These are phyloP conservation scores for Mycena kentingensis DNA, from an alignment of 768 basidiomycete genomes.

Conservation along the genomic window DNA sequence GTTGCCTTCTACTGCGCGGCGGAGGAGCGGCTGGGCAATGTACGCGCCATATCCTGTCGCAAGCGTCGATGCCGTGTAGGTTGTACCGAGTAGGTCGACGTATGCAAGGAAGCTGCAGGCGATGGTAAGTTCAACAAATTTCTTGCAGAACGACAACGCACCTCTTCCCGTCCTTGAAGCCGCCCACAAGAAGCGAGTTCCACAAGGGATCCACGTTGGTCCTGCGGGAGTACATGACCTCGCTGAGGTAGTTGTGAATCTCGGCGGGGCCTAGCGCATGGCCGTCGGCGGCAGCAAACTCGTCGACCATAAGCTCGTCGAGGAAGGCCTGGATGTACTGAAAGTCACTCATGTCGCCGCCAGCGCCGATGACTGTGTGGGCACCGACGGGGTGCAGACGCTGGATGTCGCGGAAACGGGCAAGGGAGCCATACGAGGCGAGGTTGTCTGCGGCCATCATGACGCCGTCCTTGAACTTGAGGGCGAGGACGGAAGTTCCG, in stretches of 20 bases:
- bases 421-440: slow-evolving; percentile 95
- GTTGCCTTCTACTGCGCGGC: slow-evolving; percentile 85
- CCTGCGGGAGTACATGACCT: slow-evolving; percentile 87
- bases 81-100: slow-evolving; percentile 96
- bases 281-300: slow-evolving; percentile 80
- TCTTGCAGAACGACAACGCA: slow-evolving; percentile 33
- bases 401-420: slow-evolving; percentile 92
- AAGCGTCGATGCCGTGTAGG: slow-evolving; percentile 88
- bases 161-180: slow-evolving; percentile 83
- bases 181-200: slow-evolving; percentile 93
- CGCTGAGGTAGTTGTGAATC: slow-evolving; percentile 89
- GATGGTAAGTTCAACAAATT: background rate
- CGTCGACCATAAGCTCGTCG: slow-evolving; percentile 75
- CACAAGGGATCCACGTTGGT: slow-evolving; percentile 92
- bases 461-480: slow-evolving; percentile 94
- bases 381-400: slow-evolving; percentile 84
- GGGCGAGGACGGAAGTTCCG: slow-evolving; percentile 92
- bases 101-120: slow-evolving; percentile 82
- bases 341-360: slow-evolving; percentile 98
- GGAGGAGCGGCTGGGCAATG: slow-evolving; percentile 90
- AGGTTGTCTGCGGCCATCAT: slow-evolving; percentile 99
- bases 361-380: slow-evolving; percentile 86
- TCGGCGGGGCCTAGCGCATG: slow-evolving; percentile 84
- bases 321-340: slow-evolving; percentile 86
- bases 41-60: slow-evolving; percentile 94